Conservation (phyloP, 2,329 filamentous ascomycete genomes). For the Venturiaceae sp. region DNA sequence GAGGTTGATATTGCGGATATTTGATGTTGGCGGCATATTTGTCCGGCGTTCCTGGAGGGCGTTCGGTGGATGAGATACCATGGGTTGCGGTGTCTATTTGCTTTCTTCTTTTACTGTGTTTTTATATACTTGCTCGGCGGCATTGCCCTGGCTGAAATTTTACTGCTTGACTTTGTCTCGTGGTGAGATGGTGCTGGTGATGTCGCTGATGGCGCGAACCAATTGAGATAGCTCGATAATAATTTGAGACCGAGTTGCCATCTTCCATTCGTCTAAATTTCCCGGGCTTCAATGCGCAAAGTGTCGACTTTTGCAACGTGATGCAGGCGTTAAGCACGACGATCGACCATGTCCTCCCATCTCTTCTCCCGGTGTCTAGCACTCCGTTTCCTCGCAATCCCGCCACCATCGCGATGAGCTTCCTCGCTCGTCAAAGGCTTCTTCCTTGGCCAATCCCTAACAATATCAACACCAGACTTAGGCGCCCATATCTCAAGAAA, state of each 20-base stretch:
- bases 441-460: conserved; percentile 87
- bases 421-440: neutral
- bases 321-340: neutral
- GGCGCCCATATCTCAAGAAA: conserved; percentile 83
- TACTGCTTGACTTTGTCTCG: neutral
- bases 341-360: conserved; percentile 5
- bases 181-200: neutral
- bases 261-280: neutral
- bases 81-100: conserved; percentile 1
- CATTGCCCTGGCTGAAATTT: neutral
- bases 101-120: neutral
- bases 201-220: neutral
- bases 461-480: conserved; percentile 76
- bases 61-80: conserved; percentile 9
- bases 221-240: neutral
- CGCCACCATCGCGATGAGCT: neutral
- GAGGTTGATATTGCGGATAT: neutral
- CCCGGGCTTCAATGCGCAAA: no score
- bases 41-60: conserved; percentile 17
- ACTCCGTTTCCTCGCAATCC: conserved; percentile 17
- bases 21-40: conserved; percentile 20
- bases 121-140: neutral
- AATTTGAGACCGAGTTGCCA: neutral
- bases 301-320: no score
- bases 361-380: conserved; percentile 16